Conservation (phyloP, 129 eudicot species). For the Centaurea solstitialis region DNA sequence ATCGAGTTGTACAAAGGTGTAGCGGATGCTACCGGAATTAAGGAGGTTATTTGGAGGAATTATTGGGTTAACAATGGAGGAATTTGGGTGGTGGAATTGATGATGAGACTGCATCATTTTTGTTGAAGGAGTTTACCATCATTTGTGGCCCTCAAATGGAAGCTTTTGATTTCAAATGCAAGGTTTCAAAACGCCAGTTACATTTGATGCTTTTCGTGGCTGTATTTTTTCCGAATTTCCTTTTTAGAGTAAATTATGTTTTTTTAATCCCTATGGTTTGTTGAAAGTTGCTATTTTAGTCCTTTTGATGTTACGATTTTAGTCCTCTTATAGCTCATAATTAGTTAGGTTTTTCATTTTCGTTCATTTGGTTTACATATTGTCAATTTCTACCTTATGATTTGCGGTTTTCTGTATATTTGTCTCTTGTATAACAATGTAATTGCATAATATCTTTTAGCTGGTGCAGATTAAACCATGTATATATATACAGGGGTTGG, state of each 20-base stretch:
- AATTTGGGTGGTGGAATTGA: constrained; percentile 17
- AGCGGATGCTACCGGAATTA: neutral
- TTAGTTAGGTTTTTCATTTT: neutral
- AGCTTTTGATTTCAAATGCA: constrained; percentile 1
- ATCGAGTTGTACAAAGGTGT: constrained; percentile 3
- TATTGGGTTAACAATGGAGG: constrained; percentile 3
- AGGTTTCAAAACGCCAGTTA: constrained; percentile 7
- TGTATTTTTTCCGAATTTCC: neutral
- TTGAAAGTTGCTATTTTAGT: no score
- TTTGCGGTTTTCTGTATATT: no score
- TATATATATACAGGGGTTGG: no score
- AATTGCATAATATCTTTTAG: no score
- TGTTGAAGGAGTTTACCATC: constrained; percentile 22
- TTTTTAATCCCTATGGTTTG: neutral
- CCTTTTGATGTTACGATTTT: neutral
- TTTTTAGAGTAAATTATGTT: neutral
- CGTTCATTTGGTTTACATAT: neutral
- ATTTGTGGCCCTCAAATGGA: constrained; percentile 31
- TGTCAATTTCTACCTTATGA: no score
- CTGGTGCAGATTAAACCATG: no score
- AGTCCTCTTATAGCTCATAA: neutral
- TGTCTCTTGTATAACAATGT: no score
- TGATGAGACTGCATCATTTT: neutral
- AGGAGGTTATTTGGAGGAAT: constrained; percentile 13
- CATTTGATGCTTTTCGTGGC: constrained; percentile 15